Percentiles rank a stretch among this genome's conserved stretches.
Evolutionary conservation across 257 asterid species (phyloP).

Genomic region (Voacanga thouarsii): DNA sequence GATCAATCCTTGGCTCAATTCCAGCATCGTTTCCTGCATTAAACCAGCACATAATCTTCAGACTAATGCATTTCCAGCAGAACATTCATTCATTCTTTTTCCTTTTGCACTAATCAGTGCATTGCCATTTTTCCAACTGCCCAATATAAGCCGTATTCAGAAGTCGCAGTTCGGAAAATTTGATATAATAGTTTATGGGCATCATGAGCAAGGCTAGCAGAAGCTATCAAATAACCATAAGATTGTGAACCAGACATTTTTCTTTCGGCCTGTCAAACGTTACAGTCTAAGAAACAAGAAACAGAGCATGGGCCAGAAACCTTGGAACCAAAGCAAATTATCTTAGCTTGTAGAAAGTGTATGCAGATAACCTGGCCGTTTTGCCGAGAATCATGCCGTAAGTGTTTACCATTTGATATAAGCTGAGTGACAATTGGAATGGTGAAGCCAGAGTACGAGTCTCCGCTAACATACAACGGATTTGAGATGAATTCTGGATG

Average conservation of each 20-base stretch:
- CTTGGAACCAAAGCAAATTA: too few relatives aligned
- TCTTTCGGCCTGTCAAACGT: not conserved
- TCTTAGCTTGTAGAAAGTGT: too few relatives aligned
- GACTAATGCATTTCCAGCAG: not conserved
- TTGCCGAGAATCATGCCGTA: too few relatives aligned
- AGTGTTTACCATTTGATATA: slow-evolving; percentile 23
- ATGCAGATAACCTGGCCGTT: too few relatives aligned
- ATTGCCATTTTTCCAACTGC: too few relatives aligned
- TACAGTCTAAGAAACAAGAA: not conserved
- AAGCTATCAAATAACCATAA: not conserved
- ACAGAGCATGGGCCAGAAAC: too few relatives aligned
- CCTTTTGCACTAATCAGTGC: not conserved
- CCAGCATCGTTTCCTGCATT: slow-evolving; percentile 24
- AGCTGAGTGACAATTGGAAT: slow-evolving; percentile 28
- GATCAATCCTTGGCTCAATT: slow-evolving; percentile 16
- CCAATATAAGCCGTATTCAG: too few relatives aligned
- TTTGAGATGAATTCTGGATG: slow-evolving; percentile 24
- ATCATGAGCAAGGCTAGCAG: not conserved
- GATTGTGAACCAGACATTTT: not conserved
- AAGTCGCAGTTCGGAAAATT: too few relatives aligned
- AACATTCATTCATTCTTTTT: not conserved
- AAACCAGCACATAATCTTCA: not conserved
- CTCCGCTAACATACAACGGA: slow-evolving; percentile 30
- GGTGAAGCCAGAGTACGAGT: slow-evolving; percentile 21
- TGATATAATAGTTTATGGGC: too few relatives aligned